A percentile compares a stretch with the other conserved stretches of the same genome.
Conservation (phyloP, 441 rosid genomes). For the Rhodomyrtus psidioides region DNA sequence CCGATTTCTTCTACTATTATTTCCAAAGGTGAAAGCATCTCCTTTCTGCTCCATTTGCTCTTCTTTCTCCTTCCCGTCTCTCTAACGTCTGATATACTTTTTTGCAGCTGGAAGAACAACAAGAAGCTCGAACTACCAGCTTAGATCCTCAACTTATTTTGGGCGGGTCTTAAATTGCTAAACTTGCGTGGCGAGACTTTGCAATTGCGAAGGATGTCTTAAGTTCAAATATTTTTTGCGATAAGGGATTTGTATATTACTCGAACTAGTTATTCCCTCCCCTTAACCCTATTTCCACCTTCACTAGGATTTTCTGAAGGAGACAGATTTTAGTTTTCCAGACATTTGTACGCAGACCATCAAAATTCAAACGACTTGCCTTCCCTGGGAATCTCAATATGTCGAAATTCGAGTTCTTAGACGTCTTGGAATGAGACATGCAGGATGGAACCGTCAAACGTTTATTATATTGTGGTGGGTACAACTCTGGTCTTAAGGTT, state of each 20-base stretch:
- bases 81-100: not conserved
- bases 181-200: not conserved
- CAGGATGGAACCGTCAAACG: too few species aligned
- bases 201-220: not conserved
- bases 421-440: too few species aligned
- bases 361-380: not conserved
- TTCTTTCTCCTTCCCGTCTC: not conserved
- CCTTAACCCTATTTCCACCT: not conserved
- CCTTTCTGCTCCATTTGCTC: not conserved
- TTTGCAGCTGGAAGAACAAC: constrained; percentile 50
- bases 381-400: not conserved
- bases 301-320: not conserved
- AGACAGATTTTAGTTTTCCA: not conserved
- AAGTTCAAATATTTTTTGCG: not conserved
- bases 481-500: too few species aligned
- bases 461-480: too few species aligned
- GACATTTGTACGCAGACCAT: not conserved
- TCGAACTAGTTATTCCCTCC: not conserved
- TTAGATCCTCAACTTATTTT: constrained; percentile 1
- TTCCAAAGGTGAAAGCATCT: constrained; percentile 33
- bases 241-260: not conserved
- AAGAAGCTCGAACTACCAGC: constrained; percentile 50
- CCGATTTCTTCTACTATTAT: constrained; percentile 57
- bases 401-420: not conserved
- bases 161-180: not conserved